Evolutionary conservation across 495 filamentous ascomycete species (phyloP), one percentile per base, ranked within the genome.

Genomic region (Bathelium albidoporum): DNA sequence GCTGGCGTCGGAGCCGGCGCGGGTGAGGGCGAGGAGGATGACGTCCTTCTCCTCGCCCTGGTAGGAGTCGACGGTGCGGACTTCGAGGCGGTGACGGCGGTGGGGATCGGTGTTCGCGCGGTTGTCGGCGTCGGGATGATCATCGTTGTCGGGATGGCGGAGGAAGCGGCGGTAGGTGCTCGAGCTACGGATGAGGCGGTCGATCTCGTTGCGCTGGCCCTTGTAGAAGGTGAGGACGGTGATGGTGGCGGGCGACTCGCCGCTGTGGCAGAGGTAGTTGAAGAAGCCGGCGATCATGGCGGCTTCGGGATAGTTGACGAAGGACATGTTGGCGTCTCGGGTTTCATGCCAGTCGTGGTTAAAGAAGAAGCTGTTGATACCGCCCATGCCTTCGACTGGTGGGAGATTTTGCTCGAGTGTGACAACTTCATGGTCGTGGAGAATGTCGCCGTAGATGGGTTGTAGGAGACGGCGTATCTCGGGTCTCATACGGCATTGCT

Each of bases 1-100:
- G n/a, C n/a, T n/a, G n/a, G n/a, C n/a, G 26, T 74, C 49, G 14
- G 62, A 39, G 64, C 86, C 89, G 68, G 87, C 92, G 53, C 94
- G 80, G 12, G 96, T 93, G 0, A 97, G 76, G 0, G 92, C 96
- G 1, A 97, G 78, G 3, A 97, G 67, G 20, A 97, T 76, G 39
- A 97, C 78, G 22, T 90, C 89, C 67, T 97, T 97, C 68, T 97
- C 91, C 71, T 97, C 91, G 31, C 93, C 93, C 70, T 97, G 94
- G 72, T 93, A 97, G 0, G 89, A 91, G 69, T 97, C 94, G 0
- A 97, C 89, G 0, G 94, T 97, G 43, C 79, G 81, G 1, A 97
- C 85, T 28, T 89, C 91, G 68, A 88, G n/a, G n/a, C n/a, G n/a
- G n/a, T n/a, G n/a, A n/a, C n/a, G n/a, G n/a, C n/a, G n/a, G n/a